Base-by-base conservation (phyloP, 495 filamentous ascomycete species). In the Cryomyces minteri region DNA sequence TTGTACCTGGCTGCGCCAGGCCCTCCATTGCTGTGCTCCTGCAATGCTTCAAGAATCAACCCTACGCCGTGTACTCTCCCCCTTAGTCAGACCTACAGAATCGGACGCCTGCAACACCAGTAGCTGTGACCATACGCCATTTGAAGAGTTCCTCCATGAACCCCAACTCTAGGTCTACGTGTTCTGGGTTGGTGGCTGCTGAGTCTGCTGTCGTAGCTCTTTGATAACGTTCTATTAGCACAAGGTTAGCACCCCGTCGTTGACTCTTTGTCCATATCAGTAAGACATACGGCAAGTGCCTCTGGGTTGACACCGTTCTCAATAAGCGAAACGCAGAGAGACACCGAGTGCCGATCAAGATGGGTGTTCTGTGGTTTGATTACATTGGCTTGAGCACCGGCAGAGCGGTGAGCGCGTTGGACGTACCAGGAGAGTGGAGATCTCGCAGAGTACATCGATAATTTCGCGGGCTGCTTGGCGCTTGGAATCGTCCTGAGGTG, bases 291-390 rank as follows among this genome's bases (percentile, higher is more conserved):
- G 32, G 88, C 88, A 10, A 98, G 66, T 6, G 88, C 92, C 58
- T 96, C 90, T 5, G 90, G 90, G 62, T 92, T 93, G 7, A 95
- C 84, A 5, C 92, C 92, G 61, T 95, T 95, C 63, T 98, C 90
- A 49, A 98, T 85, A 55, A 98, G 72, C 39, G 85, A 93, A 45
- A 96, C 88, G 57, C 90, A 98, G 45, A 92, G 78, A 6, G 88
- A 94, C 9, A 98, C 72, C 6, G 86, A 84, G 34, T 82, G 80
- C 14, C 90, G 76, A 61, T 94, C 86, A 31, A 98, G 76, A 51
- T 90, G 71, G 32, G 88, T 94, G 59, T 96, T 94, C 90, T 95
- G 28, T 37, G 30, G 34, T 29, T 25, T 25, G 18, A 25, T 25
- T 25, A 25, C 18, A 25, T 25, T 25, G 18, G 18, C 18, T 25